Percentiles rank a stretch among this genome's conserved stretches.
phyloP scores from a whole-genome alignment of 2,329 filamentous ascomycete species.

The Colletotrichum graminicola region DNA sequence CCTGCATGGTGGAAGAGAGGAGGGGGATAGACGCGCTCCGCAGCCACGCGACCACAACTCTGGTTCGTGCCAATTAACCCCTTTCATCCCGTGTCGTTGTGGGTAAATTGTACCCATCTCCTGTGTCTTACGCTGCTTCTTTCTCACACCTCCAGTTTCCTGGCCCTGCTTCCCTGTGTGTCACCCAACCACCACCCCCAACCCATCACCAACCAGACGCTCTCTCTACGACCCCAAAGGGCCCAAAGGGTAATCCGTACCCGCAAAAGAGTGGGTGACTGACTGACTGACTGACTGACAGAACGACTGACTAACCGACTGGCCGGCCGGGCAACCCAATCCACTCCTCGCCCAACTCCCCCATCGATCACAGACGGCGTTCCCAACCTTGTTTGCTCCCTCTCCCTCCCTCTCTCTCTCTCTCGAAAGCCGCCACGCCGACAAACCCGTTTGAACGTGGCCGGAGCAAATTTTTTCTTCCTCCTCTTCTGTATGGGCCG shows the following conservation, averaged over 20 bases:
- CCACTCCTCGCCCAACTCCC: background rate
- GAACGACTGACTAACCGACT: background rate
- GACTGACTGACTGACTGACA: background rate
- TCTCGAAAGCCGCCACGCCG: background rate
- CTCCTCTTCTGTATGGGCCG: background rate
- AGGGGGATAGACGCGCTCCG: conserved; percentile 17
- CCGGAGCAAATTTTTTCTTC: background rate
- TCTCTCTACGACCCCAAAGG: background rate
- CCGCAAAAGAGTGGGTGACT: background rate
- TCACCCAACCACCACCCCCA: conserved; percentile 17
- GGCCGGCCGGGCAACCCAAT: background rate
- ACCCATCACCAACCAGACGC: conserved; percentile 13
- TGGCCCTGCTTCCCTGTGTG: conserved; percentile 7
- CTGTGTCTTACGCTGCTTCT: conserved; percentile 8
- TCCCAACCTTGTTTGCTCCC: background rate
- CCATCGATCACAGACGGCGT: conserved; percentile 10
- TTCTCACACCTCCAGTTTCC: conserved; percentile 10
- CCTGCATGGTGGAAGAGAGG: background rate
- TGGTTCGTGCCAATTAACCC: conserved; percentile 26
- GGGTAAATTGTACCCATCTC: conserved; percentile 26
- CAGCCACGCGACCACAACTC: conserved; percentile 34
- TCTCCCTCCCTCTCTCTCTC: background rate
- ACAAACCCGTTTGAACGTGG: background rate
- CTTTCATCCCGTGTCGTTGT: conserved; percentile 9
- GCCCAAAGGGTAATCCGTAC: background rate